phyloP scores from a whole-genome alignment of 2,329 filamentous ascomycete species.

The Colletotrichum sp. region DNA sequence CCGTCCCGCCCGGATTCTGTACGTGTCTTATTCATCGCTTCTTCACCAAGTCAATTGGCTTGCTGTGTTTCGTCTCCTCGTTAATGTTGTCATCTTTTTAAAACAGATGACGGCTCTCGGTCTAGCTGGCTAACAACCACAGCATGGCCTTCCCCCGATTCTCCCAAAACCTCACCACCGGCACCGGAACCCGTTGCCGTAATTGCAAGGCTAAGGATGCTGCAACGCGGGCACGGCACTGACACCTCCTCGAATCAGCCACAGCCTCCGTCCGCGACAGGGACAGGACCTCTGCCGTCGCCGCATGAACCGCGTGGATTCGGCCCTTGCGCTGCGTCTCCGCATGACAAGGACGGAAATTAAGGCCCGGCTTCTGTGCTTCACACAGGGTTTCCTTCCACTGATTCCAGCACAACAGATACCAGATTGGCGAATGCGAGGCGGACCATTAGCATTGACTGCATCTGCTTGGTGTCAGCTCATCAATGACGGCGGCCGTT shows the following conservation, averaged over 20 bases:
- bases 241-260: neutral
- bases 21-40: constrained; percentile 5
- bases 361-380: neutral
- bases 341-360: constrained; percentile 7
- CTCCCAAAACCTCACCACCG: neutral
- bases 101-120: neutral
- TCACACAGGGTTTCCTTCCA: neutral
- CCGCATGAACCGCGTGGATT: neutral
- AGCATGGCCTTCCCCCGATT: neutral
- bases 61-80: neutral
- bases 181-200: neutral
- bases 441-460: neutral
- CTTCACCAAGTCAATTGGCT: neutral
- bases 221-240: neutral
- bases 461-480: neutral
- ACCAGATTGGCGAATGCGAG: neutral
- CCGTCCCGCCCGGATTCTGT: neutral
- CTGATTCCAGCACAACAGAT: neutral
- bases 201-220: neutral
- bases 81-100: neutral
- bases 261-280: neutral
- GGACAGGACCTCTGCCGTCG: neutral
- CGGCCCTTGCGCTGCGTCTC: neutral
- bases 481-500: neutral
- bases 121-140: neutral